These are phyloP conservation scores for Candida dendrica DNA, from an alignment of 805 yeast species.

Conservation along the genomic window DNA sequence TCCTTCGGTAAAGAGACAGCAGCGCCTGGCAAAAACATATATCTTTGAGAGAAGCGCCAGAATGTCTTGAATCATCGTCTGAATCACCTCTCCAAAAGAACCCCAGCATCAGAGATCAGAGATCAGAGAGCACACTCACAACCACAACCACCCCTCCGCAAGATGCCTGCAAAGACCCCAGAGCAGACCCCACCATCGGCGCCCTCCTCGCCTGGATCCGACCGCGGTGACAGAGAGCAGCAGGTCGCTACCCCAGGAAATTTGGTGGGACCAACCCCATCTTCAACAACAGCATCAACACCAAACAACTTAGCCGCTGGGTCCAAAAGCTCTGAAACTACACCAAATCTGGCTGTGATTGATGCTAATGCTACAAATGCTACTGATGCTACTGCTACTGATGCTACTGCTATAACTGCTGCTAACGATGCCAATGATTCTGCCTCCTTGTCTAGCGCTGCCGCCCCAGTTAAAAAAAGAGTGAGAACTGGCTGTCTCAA, in stretches of 20 bases:
- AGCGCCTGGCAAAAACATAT: neutral
- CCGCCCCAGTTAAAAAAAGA: slow-evolving; percentile 19
- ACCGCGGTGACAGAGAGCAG: neutral
- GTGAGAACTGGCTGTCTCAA: slow-evolving; percentile 51
- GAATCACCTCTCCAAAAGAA: no score
- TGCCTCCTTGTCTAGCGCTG: neutral
- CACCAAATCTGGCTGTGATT: no score
- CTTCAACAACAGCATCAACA: neutral
- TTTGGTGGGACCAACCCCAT: neutral
- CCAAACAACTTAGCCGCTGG: neutral
- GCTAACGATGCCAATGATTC: no score
- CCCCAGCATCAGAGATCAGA: no score
- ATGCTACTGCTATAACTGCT: neutral
- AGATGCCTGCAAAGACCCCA: neutral
- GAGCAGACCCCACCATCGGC: neutral
- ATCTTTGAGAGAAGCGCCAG: neutral
- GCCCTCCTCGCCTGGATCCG: no score
- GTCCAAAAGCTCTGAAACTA: no score
- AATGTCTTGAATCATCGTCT: no score
- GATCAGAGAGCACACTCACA: no score
- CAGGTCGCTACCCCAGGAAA: neutral
- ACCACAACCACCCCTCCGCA: no score
- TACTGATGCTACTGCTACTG: neutral
- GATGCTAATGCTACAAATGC: no score
- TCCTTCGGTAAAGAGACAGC: no score